A percentile compares a stretch with the other conserved stretches of the same genome.
Conservation (phyloP, 352 stramenopile species). For the Phytophthora sojae region DNA sequence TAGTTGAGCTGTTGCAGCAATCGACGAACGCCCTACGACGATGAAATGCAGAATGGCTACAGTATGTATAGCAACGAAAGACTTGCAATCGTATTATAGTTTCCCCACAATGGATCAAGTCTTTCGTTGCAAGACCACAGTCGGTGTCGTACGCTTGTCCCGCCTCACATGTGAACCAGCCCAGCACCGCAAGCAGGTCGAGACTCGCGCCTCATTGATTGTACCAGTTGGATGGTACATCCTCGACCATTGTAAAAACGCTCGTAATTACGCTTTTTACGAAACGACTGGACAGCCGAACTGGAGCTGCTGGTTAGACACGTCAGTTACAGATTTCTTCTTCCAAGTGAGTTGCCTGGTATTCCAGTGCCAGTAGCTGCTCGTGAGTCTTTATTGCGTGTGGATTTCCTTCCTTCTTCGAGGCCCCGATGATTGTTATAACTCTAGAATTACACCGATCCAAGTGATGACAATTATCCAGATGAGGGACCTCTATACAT, state of each 20-base stretch:
- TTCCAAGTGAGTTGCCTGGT: neutral
- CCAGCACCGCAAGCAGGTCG: neutral
- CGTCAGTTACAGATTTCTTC: neutral
- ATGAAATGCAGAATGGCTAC: constrained; percentile 13
- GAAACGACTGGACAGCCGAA: constrained; percentile 2
- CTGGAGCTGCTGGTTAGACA: neutral
- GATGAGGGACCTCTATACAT: constrained; percentile 48
- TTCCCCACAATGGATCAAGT: neutral
- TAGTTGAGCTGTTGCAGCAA: constrained; percentile 10
- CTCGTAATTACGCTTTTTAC: constrained; percentile 6
- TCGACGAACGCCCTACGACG: constrained; percentile 4
- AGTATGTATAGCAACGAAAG: too few relatives aligned
- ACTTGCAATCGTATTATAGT: too few relatives aligned
- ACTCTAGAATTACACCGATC: constrained; percentile 85
- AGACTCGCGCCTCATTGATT: neutral
- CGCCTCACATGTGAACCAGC: too few relatives aligned
- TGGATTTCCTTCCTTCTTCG: neutral
- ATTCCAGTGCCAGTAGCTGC: neutral
- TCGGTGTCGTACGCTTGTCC: neutral
- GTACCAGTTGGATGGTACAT: neutral
- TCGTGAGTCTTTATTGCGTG: neutral
- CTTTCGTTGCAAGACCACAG: neutral
- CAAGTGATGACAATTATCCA: constrained; percentile 65
- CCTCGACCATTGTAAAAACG: neutral
- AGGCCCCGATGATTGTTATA: constrained; percentile 44